Conservation (phyloP, 2,329 filamentous ascomycete genomes). For the Pezicula radicicola region DNA sequence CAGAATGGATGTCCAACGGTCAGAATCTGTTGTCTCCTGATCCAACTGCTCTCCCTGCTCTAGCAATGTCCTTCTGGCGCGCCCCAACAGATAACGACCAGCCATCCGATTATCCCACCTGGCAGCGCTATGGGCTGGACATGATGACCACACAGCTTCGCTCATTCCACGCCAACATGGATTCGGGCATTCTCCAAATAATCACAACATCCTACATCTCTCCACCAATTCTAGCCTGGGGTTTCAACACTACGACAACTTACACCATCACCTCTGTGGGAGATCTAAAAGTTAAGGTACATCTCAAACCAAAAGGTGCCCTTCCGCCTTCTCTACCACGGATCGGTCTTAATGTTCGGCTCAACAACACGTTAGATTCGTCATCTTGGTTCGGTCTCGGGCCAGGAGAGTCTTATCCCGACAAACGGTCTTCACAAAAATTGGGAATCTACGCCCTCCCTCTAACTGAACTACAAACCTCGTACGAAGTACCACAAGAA, state of each 20-base stretch:
- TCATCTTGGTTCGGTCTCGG: slow-evolving; percentile 66
- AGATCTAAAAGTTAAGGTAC: slow-evolving; percentile 42
- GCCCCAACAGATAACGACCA: slow-evolving; percentile 65
- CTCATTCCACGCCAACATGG: slow-evolving; percentile 30
- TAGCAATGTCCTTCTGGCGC: slow-evolving; percentile 55
- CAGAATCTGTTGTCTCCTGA: slow-evolving; percentile 32
- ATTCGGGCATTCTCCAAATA: slow-evolving; percentile 31
- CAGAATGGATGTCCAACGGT: slow-evolving; percentile 35
- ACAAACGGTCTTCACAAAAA: slow-evolving; percentile 59
- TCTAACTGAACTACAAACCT: slow-evolving; percentile 50
- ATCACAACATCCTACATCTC: slow-evolving; percentile 47
- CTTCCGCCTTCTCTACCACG: slow-evolving; percentile 54
- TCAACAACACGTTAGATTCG: slow-evolving; percentile 42
- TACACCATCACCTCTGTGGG: slow-evolving; percentile 50
- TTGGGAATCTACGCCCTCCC: slow-evolving; percentile 49
- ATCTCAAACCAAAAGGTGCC: slow-evolving; percentile 43
- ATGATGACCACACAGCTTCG: slow-evolving; percentile 43
- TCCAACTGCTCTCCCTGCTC: slow-evolving; percentile 32
- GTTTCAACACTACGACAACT: slow-evolving; percentile 42
- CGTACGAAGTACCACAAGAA: slow-evolving; percentile 69
- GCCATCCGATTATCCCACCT: slow-evolving; percentile 51
- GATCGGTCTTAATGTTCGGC: slow-evolving; percentile 55
- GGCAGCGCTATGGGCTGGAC: slow-evolving; percentile 50
- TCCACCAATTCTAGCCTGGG: slow-evolving; percentile 61
- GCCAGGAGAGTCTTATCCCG: slow-evolving; percentile 62